A percentile compares a stretch with the other conserved stretches of the same genome.
These are phyloP conservation scores for Cyclotella sp. DNA, from an alignment of 108 stramenopile species.

Conservation along the genomic window DNA sequence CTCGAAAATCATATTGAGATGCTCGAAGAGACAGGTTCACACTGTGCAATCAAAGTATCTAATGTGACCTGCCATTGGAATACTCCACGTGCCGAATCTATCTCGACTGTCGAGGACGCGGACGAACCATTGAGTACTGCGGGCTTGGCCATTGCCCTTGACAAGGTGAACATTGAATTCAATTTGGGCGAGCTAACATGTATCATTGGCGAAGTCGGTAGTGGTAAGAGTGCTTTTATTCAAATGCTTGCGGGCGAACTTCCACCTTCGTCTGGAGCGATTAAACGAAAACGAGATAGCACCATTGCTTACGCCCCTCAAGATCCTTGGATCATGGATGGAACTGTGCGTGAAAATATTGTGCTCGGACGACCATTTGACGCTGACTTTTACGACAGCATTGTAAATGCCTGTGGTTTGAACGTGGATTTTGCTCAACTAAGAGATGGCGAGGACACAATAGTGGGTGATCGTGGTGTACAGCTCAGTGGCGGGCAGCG, in stretches of 20 bases:
- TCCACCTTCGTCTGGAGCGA: constrained; percentile 47
- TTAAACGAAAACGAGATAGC: constrained; percentile 43
- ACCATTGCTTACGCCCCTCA: constrained; percentile 87
- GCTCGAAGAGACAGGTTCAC: constrained; percentile 4
- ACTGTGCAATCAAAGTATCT: constrained; percentile 19
- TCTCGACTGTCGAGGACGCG: not conserved
- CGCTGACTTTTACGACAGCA: constrained; percentile 63
- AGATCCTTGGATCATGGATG: constrained; percentile 93
- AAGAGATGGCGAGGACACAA: constrained; percentile 80
- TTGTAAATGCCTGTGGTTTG: constrained; percentile 82
- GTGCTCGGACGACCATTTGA: constrained; percentile 68
- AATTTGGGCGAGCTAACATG: constrained; percentile 57
- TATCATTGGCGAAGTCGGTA: constrained; percentile 69
- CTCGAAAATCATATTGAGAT: constrained; percentile 18
- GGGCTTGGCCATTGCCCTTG: constrained; percentile 38
- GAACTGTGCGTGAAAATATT: constrained; percentile 89
- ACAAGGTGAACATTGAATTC: constrained; percentile 51
- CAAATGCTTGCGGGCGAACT: constrained; percentile 65
- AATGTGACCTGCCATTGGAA: constrained; percentile 58
- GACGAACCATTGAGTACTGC: constrained; percentile 2
- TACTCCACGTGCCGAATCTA: constrained; percentile 13
- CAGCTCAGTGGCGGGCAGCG: constrained; percentile 95
- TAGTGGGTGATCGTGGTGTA: constrained; percentile 94
- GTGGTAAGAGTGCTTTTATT: constrained; percentile 48
- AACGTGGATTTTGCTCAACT: constrained; percentile 72